Percentiles rank a stretch among this genome's conserved stretches.
These are phyloP conservation scores for Phaeophleospora eucalypticola DNA, from an alignment of 2,329 filamentous ascomycete species.

Conservation along the genomic window DNA sequence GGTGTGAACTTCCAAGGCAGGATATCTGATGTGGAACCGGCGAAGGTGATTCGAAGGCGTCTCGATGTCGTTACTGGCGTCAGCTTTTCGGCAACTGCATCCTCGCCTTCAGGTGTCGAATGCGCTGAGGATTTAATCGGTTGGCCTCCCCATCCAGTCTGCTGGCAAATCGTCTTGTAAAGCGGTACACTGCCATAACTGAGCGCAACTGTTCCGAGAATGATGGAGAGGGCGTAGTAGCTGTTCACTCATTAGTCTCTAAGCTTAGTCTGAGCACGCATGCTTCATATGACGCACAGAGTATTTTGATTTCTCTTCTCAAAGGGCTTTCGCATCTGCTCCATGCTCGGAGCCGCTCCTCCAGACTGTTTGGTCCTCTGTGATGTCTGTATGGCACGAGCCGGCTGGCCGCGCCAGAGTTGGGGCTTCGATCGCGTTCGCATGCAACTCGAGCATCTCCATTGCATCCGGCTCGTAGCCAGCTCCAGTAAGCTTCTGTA, in stretches of 20 bases:
- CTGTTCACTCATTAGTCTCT: conserved; percentile 36
- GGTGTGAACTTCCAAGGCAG: conserved; percentile 96
- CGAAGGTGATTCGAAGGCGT: conserved; percentile 92
- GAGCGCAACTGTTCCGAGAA: conserved; percentile 73
- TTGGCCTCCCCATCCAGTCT: conserved; percentile 87
- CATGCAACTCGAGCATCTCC: conserved; percentile 22
- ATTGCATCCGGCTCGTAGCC: conserved; percentile 18
- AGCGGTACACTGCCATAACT: conserved; percentile 80
- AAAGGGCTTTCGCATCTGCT: conserved; percentile 61
- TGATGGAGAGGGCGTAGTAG: conserved; percentile 72
- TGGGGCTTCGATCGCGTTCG: conserved; percentile 6
- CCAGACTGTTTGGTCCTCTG: conserved; percentile 17
- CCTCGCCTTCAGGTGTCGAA: conserved; percentile 66
- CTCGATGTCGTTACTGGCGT: conserved; percentile 75
- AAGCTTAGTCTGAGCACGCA: conserved; percentile 24
- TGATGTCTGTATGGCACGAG: conserved; percentile 29
- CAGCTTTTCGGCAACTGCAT: conserved; percentile 60
- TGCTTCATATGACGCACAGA: conserved; percentile 50
- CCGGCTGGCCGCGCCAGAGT: conserved; percentile 23
- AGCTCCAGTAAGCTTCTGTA: conserved; percentile 29
- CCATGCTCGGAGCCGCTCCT: conserved; percentile 53
- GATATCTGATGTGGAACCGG: conserved; percentile 88
- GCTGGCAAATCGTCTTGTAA: conserved; percentile 88
- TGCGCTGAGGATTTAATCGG: conserved; percentile 77
- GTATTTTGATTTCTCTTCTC: conserved; percentile 64